A percentile compares a stretch with the other conserved stretches of the same genome.
These are phyloP conservation scores for Penicillium sp. DNA, from an alignment of 2,329 filamentous ascomycete genomes.

Conservation along the genomic window DNA sequence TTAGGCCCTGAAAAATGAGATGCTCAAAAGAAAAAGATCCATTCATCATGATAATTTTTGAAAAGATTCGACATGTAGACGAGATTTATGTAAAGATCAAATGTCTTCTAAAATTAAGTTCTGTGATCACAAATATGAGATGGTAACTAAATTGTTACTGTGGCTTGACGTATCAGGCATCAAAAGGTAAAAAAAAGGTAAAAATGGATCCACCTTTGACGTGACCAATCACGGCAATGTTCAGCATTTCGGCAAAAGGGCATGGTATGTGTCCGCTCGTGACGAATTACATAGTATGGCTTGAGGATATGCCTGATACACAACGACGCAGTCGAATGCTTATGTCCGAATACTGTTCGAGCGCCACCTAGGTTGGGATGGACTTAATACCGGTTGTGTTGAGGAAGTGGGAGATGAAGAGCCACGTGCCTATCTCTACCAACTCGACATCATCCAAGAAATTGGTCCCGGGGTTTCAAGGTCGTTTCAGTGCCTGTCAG, in stretches of 20 bases:
- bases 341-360: not conserved
- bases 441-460: not conserved
- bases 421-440: not conserved
- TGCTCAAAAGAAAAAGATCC: not conserved
- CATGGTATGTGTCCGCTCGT: not conserved
- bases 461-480: not conserved
- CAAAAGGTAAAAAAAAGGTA: not conserved
- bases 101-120: not conserved
- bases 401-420: not conserved
- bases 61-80: not conserved
- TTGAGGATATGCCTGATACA: not conserved
- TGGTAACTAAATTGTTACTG: not conserved
- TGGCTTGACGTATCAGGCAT: not conserved
- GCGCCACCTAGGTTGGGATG: not conserved
- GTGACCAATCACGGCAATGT: not conserved
- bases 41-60: no score
- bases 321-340: not conserved
- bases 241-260: not conserved
- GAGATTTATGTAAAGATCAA: not conserved
- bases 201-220: not conserved
- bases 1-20: not conserved
- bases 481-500: not conserved
- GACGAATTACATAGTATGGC: not conserved
- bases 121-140: not conserved
- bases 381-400: not conserved